Base-by-base conservation (phyloP, 805 yeast species). In the Ogataea thermomethanolica region DNA sequence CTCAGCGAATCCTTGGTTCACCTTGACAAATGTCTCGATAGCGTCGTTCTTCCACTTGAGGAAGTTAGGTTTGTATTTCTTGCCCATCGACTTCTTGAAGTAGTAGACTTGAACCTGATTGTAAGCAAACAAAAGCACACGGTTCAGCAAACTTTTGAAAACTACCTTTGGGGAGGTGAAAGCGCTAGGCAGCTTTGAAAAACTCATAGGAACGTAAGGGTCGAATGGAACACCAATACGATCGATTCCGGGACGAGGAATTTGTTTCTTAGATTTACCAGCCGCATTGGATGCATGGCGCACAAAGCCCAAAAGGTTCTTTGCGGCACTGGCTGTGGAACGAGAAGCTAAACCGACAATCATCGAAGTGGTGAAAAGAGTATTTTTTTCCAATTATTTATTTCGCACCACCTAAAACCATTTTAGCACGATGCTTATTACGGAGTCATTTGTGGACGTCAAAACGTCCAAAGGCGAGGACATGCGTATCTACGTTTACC, bases 31-130 rank as follows among this genome's bases (percentile, higher is more conserved):
- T 36, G 69, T 70, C 51, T 87, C 87, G 51, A 90, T 79, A 7
- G 95, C 95, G 23, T 73, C 73, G 62, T 88, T 91, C 61, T 85
- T 86, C 96, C 96, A 90, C 44, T 79, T 74, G 14, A 78, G 58
- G 49, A 82, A 83, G 30, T 78, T 66, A 24, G 90, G 86, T 61
- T 79, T 83, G 41, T 74, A 58, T 3, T 60, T 66, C 31, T 53
- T 53, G 17, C 63, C 61, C 59, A 61, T 58, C 12, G 55, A 47
- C 31, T 50, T 54, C 34, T 49, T 72, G 53, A 63, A 74, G 48
- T 69, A 69, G 40, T 68, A 71, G 4, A 73, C 68, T 44, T 69
- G 71, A 39, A 70, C 70, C 30, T 89, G 79, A 59, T 83, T 84
- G 58, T 78, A 73, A 27, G 87, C 81, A 53, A 81, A 78, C 35